A percentile compares a stretch with the other conserved stretches of the same genome.
Conservation (phyloP, 2,329 filamentous ascomycete species). For the Calonectria pseudoturangicola region DNA sequence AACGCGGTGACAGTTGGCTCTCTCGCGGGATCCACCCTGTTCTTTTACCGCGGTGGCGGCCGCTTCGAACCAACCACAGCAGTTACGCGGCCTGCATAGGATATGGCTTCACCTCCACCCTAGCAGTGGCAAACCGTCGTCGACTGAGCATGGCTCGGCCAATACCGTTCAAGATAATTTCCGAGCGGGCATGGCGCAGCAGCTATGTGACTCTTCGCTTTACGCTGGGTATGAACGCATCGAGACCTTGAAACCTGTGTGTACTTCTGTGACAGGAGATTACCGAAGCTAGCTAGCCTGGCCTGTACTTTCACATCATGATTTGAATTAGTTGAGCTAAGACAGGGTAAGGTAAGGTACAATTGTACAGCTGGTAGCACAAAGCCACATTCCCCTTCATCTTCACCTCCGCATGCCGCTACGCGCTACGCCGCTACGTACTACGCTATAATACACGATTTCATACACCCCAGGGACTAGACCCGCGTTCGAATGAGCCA, state of each 20-base stretch:
- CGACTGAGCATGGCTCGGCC: conserved; percentile 14
- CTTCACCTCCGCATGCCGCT: neutral
- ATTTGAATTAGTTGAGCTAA: conserved; percentile 19
- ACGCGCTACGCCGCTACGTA: conserved; percentile 3
- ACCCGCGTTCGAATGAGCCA: conserved; percentile 21
- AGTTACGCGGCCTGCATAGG: neutral
- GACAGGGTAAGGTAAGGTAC: conserved; percentile 26
- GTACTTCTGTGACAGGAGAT: conserved; percentile 6
- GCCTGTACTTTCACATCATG: neutral
- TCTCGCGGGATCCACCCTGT: neutral
- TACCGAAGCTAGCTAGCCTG: neutral
- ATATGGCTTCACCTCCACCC: neutral
- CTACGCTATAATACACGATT: conserved; percentile 33
- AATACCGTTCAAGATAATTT: conserved; percentile 22
- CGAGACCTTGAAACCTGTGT: neutral
- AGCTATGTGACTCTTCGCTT: conserved; percentile 16
- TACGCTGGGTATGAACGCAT: conserved; percentile 12
- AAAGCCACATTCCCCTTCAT: conserved; percentile 29
- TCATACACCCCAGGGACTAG: conserved; percentile 41
- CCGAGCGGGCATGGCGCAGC: conserved; percentile 36
- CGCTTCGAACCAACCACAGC: neutral
- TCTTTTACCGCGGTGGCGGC: conserved; percentile 5
- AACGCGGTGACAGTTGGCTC: neutral
- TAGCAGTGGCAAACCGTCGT: neutral
- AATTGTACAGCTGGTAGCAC: conserved; percentile 30